Percentiles rank a stretch among this genome's conserved stretches.
Evolutionary conservation across 306 rosid species (phyloP).

Genomic region (Corylus heterophylla): DNA sequence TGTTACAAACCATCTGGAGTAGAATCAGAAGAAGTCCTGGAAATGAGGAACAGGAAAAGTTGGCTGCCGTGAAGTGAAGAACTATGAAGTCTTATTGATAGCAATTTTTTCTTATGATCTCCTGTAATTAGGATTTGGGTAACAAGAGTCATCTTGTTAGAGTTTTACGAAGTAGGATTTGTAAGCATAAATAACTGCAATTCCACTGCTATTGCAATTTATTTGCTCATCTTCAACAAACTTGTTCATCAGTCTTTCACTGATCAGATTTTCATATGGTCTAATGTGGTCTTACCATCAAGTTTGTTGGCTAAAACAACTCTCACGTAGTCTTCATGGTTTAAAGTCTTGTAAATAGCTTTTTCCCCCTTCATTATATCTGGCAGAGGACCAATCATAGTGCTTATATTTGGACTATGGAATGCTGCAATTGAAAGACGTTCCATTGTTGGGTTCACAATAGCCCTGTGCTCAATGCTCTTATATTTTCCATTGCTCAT

Average conservation of each 20-base stretch:
- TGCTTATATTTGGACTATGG: conserved; percentile 10
- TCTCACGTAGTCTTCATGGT: conserved; percentile 12
- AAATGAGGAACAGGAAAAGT: too few relatives aligned
- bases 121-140: too few relatives aligned
- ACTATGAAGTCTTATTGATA: too few relatives aligned
- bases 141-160: too few relatives aligned
- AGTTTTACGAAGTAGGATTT: too few relatives aligned
- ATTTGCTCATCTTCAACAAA: neutral
- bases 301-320: conserved; percentile 11
- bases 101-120: too few relatives aligned
- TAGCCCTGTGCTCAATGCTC: conserved; percentile 39
- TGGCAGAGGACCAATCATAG: conserved; percentile 21
- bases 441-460: conserved; percentile 26
- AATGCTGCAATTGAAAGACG: conserved; percentile 29
- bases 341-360: conserved; percentile 18
- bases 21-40: too few relatives aligned
- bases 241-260: neutral
- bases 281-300: conserved; percentile 18
- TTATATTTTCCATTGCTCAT: conserved; percentile 31
- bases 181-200: neutral
- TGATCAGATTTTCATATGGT: conserved; percentile 12
- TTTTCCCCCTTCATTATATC: conserved; percentile 4
- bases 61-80: too few relatives aligned
- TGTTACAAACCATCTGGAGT: too few relatives aligned
- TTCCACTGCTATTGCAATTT: neutral